Conservation (phyloP, 2,329 filamentous ascomycete genomes). For the Septoria linicola region DNA sequence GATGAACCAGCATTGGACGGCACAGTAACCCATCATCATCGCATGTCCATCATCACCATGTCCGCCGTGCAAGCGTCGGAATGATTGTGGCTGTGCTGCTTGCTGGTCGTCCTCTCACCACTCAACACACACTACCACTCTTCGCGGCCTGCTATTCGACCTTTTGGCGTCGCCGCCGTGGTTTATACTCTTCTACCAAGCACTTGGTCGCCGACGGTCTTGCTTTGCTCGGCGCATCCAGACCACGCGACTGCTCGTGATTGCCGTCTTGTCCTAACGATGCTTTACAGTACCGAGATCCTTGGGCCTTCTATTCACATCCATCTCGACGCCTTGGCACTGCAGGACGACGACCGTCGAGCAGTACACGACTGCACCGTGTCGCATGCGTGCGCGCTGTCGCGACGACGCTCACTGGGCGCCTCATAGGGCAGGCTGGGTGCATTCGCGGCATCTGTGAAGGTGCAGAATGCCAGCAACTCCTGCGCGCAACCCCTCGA, state of each 20-base stretch:
- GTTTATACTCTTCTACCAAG: not conserved
- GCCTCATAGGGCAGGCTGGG: conserved; percentile 2
- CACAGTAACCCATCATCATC: no score
- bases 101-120: not conserved
- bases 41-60: no score
- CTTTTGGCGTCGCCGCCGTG: no score
- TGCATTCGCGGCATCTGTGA: not conserved
- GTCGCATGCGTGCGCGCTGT: conserved; percentile 16
- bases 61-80: not conserved
- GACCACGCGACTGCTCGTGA: not conserved
- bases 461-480: conserved; percentile 20
- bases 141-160: no score
- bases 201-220: not conserved
- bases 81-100: conserved; percentile 1
- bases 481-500: conserved; percentile 17
- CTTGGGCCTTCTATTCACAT: not conserved
- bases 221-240: not conserved
- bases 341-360: not conserved
- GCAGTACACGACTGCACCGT: not conserved
- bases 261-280: not conserved
- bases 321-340: not conserved
- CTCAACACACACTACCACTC: no score
- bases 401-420: conserved; percentile 9
- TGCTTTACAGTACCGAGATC: not conserved
- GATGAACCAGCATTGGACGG: no score